phyloP scores from a whole-genome alignment of 2,329 filamentous ascomycete genomes.

The Acrocalymma vagum region DNA sequence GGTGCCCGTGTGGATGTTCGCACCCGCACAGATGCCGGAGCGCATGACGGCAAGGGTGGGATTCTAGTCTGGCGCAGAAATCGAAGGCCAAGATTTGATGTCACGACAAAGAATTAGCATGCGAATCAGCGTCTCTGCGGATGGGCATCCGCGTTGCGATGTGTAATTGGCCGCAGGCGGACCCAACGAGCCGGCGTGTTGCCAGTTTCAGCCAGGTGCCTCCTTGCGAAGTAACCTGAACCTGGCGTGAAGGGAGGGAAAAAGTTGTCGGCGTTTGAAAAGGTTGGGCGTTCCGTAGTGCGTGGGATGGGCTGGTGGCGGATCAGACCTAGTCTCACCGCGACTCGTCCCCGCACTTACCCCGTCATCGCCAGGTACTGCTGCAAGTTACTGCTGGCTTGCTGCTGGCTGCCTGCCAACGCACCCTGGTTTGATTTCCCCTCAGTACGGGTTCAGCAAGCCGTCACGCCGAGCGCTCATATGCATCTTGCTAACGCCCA shows the following conservation, averaged over 20 bases:
- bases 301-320: constrained; percentile 43
- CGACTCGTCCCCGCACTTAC: constrained; percentile 40
- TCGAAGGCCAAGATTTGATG: constrained; percentile 40
- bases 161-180: no score
- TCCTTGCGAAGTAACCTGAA: constrained; percentile 16
- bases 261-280: constrained; percentile 43
- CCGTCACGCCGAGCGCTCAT: constrained; percentile 4
- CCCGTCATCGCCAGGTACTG: constrained; percentile 39
- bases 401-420: constrained; percentile 22
- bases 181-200: constrained; percentile 27
- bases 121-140: constrained; percentile 35
- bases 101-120: constrained; percentile 30
- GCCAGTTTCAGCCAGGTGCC: constrained; percentile 13
- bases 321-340: constrained; percentile 23
- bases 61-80: constrained; percentile 32
- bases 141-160: no score
- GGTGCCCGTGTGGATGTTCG: constrained; percentile 28
- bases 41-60: constrained; percentile 47
- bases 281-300: constrained; percentile 27
- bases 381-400: constrained; percentile 30
- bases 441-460: no score
- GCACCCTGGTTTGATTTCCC: no score
- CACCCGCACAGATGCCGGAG: constrained; percentile 33
- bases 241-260: constrained; percentile 5
- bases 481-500: background rate